These are phyloP conservation scores for Collybia mongolica DNA, from an alignment of 768 basidiomycete genomes.

Conservation along the genomic window DNA sequence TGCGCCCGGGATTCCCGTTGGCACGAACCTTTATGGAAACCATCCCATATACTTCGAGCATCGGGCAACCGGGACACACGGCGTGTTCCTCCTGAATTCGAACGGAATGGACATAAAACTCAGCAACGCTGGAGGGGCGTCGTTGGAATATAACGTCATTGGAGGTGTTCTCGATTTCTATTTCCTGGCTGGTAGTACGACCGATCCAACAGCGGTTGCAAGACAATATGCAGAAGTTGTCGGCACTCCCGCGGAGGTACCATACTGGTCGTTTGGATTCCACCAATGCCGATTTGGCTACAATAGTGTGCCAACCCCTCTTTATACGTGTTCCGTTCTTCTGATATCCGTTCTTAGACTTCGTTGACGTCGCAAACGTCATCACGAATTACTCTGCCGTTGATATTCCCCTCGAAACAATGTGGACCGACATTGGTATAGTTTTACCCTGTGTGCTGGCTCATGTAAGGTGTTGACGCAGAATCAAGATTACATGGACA, in stretches of 20 bases:
- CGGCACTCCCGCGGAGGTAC: conserved; percentile 68
- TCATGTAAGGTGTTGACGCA: neutral
- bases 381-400: conserved; percentile 61
- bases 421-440: conserved; percentile 77
- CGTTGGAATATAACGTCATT: conserved; percentile 74
- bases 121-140: conserved; percentile 34
- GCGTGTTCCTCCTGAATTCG: conserved; percentile 66
- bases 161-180: conserved; percentile 80
- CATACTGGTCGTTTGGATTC: conserved; percentile 72
- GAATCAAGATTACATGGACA: conserved; percentile 62
- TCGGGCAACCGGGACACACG: conserved; percentile 63
- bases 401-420: conserved; percentile 70
- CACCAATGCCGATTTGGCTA: conserved; percentile 78
- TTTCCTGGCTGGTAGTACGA: conserved; percentile 68
- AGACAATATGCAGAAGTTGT: conserved; percentile 69
- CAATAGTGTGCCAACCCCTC: conserved; percentile 35
- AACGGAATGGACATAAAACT: conserved; percentile 81
- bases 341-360: conserved; percentile 39
- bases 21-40: conserved; percentile 68
- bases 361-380: conserved; percentile 58
- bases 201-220: conserved; percentile 55
- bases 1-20: conserved; percentile 53
- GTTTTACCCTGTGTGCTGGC: neutral
- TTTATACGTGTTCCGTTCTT: too few relatives aligned
- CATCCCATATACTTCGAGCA: conserved; percentile 78